Evolutionary conservation across 2,329 filamentous ascomycete genomes (phyloP).

Genomic region (Cercospora citrullina): DNA sequence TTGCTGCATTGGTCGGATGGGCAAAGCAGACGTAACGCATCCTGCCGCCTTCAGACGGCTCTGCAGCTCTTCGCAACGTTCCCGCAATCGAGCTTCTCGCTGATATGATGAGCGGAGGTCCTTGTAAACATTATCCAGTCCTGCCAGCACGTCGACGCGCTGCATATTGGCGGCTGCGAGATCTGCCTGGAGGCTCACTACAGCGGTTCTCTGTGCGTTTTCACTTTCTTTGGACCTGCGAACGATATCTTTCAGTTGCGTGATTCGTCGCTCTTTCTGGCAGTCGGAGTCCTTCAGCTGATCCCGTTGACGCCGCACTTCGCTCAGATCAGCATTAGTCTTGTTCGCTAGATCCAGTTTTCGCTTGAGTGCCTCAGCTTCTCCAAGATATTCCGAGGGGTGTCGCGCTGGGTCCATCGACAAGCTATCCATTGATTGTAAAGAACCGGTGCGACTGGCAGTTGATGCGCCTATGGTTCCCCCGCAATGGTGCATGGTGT

Average conservation of each 20-base stretch:
- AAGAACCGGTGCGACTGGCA: background rate
- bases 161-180: constrained; percentile 45
- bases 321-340: constrained; percentile 33
- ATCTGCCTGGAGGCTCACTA: constrained; percentile 43
- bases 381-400: background rate
- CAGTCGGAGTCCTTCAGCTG: constrained; percentile 41
- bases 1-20: background rate
- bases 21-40: background rate
- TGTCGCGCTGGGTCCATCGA: background rate
- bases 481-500: background rate
- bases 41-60: background rate
- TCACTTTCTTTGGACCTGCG: constrained; percentile 42
- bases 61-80: background rate
- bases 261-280: constrained; percentile 41
- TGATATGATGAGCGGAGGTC: constrained; percentile 31
- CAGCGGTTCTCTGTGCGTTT: constrained; percentile 41
- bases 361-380: background rate
- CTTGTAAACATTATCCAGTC: constrained; percentile 39
- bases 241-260: constrained; percentile 44
- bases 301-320: constrained; percentile 43
- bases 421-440: background rate
- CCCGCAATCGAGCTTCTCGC: background rate
- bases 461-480: background rate
- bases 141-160: constrained; percentile 43
- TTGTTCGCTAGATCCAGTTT: background rate